Conservation (phyloP, 2,329 filamentous ascomycete genomes). For the Colletotrichum tanaceti region DNA sequence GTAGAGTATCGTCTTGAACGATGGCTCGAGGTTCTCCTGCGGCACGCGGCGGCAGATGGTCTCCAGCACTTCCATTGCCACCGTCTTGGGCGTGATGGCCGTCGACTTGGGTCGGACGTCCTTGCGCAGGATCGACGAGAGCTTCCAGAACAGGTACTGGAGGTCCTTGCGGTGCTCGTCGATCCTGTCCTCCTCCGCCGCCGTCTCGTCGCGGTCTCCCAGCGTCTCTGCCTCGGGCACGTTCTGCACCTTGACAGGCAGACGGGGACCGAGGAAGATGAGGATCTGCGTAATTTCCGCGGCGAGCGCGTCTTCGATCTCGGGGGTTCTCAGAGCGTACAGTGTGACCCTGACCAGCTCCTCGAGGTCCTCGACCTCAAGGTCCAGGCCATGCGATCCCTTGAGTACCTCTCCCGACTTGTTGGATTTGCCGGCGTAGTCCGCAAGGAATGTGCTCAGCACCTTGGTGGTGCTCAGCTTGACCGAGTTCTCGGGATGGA, state of each 20-base stretch:
- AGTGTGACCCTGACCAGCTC: conserved; percentile 65
- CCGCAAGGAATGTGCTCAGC: conserved; percentile 80
- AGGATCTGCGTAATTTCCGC: conserved; percentile 83
- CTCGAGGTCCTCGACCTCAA: conserved; percentile 73
- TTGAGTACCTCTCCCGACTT: conserved; percentile 69
- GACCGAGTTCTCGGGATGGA: conserved; percentile 77
- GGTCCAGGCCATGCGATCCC: conserved; percentile 76
- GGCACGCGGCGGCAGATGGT: conserved; percentile 74
- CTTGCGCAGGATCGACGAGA: conserved; percentile 82
- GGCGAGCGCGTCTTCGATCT: conserved; percentile 79
- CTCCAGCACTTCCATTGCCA: conserved; percentile 79
- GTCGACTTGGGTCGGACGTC: conserved; percentile 74
- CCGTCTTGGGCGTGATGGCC: conserved; percentile 78
- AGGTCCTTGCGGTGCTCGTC: conserved; percentile 57
- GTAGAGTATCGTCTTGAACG: conserved; percentile 69
- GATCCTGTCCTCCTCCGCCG: conserved; percentile 49
- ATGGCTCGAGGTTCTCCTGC: conserved; percentile 66
- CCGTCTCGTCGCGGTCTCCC: conserved; percentile 57
- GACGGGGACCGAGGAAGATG: conserved; percentile 78
- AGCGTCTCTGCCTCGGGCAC: conserved; percentile 55
- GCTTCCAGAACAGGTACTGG: conserved; percentile 80
- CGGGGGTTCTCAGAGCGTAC: conserved; percentile 68
- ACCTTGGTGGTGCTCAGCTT: conserved; percentile 82
- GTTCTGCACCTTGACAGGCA: conserved; percentile 49
- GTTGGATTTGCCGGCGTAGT: conserved; percentile 74